These are phyloP conservation scores for Metschnikowia lachancei DNA, from an alignment of 805 yeast species.

Conservation along the genomic window DNA sequence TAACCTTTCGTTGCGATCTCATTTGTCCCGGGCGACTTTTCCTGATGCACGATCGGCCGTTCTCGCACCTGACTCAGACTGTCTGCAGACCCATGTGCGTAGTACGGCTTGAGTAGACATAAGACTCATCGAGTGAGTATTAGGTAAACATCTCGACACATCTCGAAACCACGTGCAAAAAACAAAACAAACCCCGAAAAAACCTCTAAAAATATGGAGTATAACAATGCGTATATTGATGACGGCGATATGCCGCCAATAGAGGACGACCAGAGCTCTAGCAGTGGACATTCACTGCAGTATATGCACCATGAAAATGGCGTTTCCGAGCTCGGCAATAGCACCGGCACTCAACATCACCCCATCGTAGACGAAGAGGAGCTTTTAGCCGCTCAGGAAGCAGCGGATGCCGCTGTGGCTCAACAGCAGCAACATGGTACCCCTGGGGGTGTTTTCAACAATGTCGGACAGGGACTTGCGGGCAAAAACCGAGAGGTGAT, in stretches of 20 bases:
- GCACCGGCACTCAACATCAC: slow-evolving; percentile 7
- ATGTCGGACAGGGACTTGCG: slow-evolving; percentile 69
- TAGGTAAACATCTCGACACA: not conserved
- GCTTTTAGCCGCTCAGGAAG: slow-evolving; percentile 44
- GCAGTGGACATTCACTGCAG: slow-evolving; percentile 21
- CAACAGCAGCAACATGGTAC: slow-evolving; percentile 38
- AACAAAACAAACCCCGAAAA: not conserved
- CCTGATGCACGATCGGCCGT: not conserved
- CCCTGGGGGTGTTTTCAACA: slow-evolving; percentile 69
- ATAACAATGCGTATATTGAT: slow-evolving; percentile 30
- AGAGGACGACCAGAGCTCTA: slow-evolving; percentile 20
- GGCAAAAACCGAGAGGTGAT: slow-evolving; percentile 70
- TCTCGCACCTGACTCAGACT: slow-evolving; percentile 1
- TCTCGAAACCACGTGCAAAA: not conserved
- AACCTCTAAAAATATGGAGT: slow-evolving; percentile 17
- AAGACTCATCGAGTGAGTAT: not conserved
- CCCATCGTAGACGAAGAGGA: slow-evolving; percentile 41
- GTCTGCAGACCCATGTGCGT: not conserved
- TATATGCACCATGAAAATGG: slow-evolving; percentile 10
- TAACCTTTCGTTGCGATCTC: not conserved
- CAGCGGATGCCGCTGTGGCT: slow-evolving; percentile 47
- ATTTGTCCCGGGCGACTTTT: not conserved
- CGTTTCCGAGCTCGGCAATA: slow-evolving; percentile 8
- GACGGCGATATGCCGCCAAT: slow-evolving; percentile 26
- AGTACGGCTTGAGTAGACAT: not conserved